Base-by-base conservation (phyloP, 2,329 filamentous ascomycete genomes). In the Blastomyces gilchristii region DNA sequence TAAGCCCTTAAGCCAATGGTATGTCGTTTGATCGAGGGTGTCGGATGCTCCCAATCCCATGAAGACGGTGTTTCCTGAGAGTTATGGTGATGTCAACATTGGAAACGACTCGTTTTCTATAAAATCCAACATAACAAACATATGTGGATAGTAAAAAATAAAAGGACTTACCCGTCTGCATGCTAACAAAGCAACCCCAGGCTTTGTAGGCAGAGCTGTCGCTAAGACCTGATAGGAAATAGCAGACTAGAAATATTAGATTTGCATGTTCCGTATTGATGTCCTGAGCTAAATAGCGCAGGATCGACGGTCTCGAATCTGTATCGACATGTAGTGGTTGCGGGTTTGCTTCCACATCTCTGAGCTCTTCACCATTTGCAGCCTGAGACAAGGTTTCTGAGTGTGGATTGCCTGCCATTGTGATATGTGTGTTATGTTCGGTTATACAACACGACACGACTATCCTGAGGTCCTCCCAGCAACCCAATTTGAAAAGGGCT, bases 181-280 rank as follows among this genome's bases (percentile, higher is more conserved):
- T 79, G 61, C 75, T 76, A 50, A 79, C 69, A 69, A 80, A 80
- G 65, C 77, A 79, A 41, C 74, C 76, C 77, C 78, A 79, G 16
- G 76, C 76, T 67, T 77, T 78, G 70, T 78, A 79, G 12, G 77
- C 74, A 50, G 75, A 74, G 63, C 75, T 76, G 65, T 80, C 78
- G 59, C 77, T 77, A 25, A 80, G 70, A 1, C 78, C 78, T 0
- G 77, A 79, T 41, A 75, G 68, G 61, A 79, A 75, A 70, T 62
- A 79, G 65, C 66, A 79, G 64, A 73, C 69, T 14, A 73, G 64
- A 47, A 70, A 77, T 54, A 77, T 66, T 12, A 75, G 63, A 59
- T 77, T 75, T 6, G 74, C 74, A 61, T 76, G 67, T 8, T 70
- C 69, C 47, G 70, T 65, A 37, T 69, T 68, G 49, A 77, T 62